These are phyloP conservation scores for Fistulinella prunicolor DNA, from an alignment of 768 basidiomycete genomes.

Conservation along the genomic window DNA sequence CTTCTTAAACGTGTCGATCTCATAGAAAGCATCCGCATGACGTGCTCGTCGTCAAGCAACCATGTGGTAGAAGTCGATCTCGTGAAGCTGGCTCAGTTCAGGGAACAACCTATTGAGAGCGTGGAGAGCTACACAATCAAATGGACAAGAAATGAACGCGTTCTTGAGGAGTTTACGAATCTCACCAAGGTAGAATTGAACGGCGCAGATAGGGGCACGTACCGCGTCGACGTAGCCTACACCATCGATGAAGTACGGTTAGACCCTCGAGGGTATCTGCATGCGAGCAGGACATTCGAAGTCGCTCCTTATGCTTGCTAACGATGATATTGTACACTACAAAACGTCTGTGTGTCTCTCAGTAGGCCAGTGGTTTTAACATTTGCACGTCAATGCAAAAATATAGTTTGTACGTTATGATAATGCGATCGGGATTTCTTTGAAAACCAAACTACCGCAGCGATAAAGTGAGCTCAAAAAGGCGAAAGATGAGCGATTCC, in stretches of 20 bases:
- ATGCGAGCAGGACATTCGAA: constrained; percentile 18
- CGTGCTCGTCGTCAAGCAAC: constrained; percentile 32
- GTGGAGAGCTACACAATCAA: constrained; percentile 53
- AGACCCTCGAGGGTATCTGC: constrained; percentile 39
- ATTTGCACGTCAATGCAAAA: constrained; percentile 1
- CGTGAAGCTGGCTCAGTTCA: constrained; percentile 60
- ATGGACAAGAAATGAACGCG: constrained; percentile 51
- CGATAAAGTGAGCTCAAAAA: constrained; percentile 17
- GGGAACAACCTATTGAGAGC: constrained; percentile 26
- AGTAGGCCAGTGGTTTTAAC: too few relatives aligned
- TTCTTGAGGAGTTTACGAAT: constrained; percentile 48
- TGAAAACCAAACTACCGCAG: constrained; percentile 5
- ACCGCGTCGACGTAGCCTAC: constrained; percentile 48
- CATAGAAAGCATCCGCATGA: constrained; percentile 51
- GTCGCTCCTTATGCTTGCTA: constrained; percentile 2
- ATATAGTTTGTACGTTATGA: constrained; percentile 14
- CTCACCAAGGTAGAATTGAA: constrained; percentile 45
- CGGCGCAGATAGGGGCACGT: constrained; percentile 40
- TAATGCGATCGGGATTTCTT: constrained; percentile 10
- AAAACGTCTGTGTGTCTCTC: too few relatives aligned
- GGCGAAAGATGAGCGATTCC: constrained; percentile 16
- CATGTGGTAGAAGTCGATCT: constrained; percentile 48
- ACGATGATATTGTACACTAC: too few relatives aligned
- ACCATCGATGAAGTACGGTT: constrained; percentile 54
- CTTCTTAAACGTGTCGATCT: constrained; percentile 58